Base-by-base conservation (phyloP, 352 stramenopile genomes). In the Phytophthora litchii region DNA sequence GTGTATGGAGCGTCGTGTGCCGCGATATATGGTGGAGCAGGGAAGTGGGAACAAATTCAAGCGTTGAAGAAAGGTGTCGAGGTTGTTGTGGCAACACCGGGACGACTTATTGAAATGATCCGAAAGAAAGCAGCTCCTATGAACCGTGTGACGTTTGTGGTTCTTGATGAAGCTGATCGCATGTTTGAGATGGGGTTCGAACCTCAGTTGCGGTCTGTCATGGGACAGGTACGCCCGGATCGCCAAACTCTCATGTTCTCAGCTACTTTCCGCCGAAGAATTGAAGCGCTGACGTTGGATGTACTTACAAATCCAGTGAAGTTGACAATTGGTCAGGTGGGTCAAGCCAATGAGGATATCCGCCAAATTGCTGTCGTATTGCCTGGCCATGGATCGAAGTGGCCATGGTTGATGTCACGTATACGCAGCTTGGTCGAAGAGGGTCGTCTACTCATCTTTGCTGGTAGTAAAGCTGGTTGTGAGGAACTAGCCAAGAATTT, bases 151-250 rank as follows among this genome's bases (percentile, higher is more conserved):
- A 94, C 88, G 4, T 95, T 91, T 62, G 80, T 95, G n/a, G 87
- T 96, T 14, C 71, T 96, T 9, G 87, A 96, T 51, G 87, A 96
- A 71, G 87, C 87, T 2, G 87, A 96, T 48, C 83, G 87, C 17
- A 96, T 96, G 87, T 94, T 96, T 72, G 87, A 95, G 37, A 91
- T 96, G 85, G 87, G 87, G 0, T 96, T 96, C 60, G 86, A 94
- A 56, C 64, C 85, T 13, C 88, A 96, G 58, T 43, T 94, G 20
- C 78, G 80, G 4, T 91, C 83, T n/a, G 77, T 95, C 34, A 70
- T 96, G 58, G 72, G 80, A 13, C 84, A 95, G 54, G 86, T 96
- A 16, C 85, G 88, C 6, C 88, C 89, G 0, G 88, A 94, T 58
- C 64, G 89, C 1, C 88, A 96, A 64, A 96, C 79, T 13, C 74